phyloP scores from a whole-genome alignment of 345 rosid species.

The Camelina sativa region DNA sequence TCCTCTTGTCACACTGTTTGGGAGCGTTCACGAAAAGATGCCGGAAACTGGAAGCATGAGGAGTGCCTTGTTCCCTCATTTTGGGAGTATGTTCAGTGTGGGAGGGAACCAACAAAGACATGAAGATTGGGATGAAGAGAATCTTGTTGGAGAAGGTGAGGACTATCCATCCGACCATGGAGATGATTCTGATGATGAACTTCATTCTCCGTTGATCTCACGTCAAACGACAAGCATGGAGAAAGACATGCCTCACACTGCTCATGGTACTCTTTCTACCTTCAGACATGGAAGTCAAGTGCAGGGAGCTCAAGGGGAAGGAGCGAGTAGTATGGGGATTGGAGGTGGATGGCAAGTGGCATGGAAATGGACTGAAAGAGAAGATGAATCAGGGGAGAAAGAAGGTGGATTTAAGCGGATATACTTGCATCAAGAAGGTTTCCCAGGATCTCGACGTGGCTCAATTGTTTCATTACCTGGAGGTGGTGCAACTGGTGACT shows the following conservation, averaged over 20 bases:
- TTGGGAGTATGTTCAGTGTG: constrained; percentile 96
- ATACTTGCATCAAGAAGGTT: constrained; percentile 79
- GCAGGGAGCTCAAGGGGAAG: constrained; percentile 63
- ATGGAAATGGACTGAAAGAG: constrained; percentile 92
- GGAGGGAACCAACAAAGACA: constrained; percentile 75
- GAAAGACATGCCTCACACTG: constrained; percentile 58
- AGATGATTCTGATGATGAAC: constrained; percentile 72
- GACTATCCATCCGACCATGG: constrained; percentile 71
- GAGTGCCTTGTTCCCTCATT: constrained; percentile 88
- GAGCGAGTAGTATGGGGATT: constrained; percentile 63
- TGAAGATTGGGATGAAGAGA: constrained; percentile 93
- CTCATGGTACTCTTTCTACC: constrained; percentile 60
- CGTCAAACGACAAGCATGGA: constrained; percentile 84
- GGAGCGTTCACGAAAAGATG: constrained; percentile 84
- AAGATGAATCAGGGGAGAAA: constrained; percentile 71
- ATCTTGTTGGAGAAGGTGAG: constrained; percentile 68
- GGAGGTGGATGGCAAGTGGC: constrained; percentile 99
- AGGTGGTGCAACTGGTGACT: constrained; percentile 56
- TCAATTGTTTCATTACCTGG: constrained; percentile 68
- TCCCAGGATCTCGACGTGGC: constrained; percentile 68
- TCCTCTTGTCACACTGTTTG: constrained; percentile 89
- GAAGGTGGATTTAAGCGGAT: constrained; percentile 84
- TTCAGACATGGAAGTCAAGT: constrained; percentile 66
- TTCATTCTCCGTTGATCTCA: constrained; percentile 89
- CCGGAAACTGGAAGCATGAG: constrained; percentile 86